Evolutionary conservation across 192 early-diverging fungal species (phyloP).

Genomic region (Funneliformis geosporum): DNA sequence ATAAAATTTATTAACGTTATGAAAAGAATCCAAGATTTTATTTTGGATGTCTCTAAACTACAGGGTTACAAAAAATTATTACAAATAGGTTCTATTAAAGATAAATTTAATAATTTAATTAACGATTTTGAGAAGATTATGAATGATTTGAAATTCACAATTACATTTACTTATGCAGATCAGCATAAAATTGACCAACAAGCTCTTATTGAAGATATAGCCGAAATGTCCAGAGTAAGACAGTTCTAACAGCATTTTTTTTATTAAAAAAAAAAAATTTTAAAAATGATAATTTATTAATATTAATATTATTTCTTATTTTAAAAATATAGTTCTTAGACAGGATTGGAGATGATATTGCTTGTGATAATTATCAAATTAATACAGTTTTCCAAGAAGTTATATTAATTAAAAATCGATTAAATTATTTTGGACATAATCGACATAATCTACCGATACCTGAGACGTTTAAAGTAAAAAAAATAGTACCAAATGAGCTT

Average conservation of each 20-base stretch:
- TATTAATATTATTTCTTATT: background rate
- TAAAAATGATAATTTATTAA: no score
- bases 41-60: slow-evolving; percentile 12
- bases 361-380: background rate
- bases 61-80: slow-evolving; percentile 19
- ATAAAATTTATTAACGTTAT: background rate
- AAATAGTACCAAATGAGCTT: slow-evolving; percentile 4
- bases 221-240: background rate
- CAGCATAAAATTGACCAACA: background rate
- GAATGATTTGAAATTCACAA: background rate
- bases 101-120: background rate
- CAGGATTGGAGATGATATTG: background rate
- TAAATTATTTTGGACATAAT: no score
- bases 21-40: slow-evolving; percentile 19
- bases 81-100: background rate
- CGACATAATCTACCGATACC: background rate
- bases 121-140: background rate
- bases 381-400: slow-evolving; percentile 8
- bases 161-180: background rate
- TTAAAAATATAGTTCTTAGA: background rate
- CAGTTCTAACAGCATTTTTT: background rate
- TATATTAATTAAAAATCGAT: background rate
- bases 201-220: background rate
- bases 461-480: background rate
- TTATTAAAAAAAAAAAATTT: no score